Evolutionary conservation across 108 stramenopile genomes (phyloP).

Genomic region (Cyclotella choctawhatcheeana): DNA sequence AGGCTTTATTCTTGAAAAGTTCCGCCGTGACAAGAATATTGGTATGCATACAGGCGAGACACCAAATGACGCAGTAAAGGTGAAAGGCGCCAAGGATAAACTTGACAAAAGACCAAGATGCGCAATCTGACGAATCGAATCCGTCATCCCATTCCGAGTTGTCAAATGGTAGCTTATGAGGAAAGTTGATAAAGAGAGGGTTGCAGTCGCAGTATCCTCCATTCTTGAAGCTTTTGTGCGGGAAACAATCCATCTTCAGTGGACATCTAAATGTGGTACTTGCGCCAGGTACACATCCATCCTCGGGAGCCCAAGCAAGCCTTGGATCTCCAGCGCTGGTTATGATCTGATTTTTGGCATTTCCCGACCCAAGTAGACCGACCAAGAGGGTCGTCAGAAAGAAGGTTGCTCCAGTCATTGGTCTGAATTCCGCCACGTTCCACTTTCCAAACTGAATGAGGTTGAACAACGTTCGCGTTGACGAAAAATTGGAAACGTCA

Average conservation of each 20-base stretch:
- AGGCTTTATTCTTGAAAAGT: constrained; percentile 30
- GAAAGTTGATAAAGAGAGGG: constrained; percentile 33
- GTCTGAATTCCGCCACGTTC: too few relatives aligned
- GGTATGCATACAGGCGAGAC: constrained; percentile 32
- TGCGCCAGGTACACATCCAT: constrained; percentile 29
- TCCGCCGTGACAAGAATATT: constrained; percentile 21
- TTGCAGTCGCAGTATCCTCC: constrained; percentile 53
- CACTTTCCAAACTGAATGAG: too few relatives aligned
- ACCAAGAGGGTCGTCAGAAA: not conserved
- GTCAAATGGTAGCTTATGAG: constrained; percentile 38
- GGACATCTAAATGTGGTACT: constrained; percentile 19
- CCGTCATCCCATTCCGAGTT: constrained; percentile 57
- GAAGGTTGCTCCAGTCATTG: not conserved
- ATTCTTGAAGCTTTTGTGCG: constrained; percentile 16
- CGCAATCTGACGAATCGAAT: constrained; percentile 40
- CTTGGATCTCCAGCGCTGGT: constrained; percentile 1
- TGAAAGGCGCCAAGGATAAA: constrained; percentile 24
- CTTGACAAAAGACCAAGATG: constrained; percentile 14
- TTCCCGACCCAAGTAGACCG: not conserved
- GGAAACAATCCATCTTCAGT: constrained; percentile 42
- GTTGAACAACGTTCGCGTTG: too few relatives aligned
- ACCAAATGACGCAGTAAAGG: constrained; percentile 9
- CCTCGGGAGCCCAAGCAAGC: constrained; percentile 14
- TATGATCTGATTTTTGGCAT: not conserved
- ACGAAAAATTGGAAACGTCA: too few relatives aligned